A percentile compares a stretch with the other conserved stretches of the same genome.
Evolutionary conservation across 805 yeast species (phyloP).

Genomic region (Yarrowia yakushimensis): DNA sequence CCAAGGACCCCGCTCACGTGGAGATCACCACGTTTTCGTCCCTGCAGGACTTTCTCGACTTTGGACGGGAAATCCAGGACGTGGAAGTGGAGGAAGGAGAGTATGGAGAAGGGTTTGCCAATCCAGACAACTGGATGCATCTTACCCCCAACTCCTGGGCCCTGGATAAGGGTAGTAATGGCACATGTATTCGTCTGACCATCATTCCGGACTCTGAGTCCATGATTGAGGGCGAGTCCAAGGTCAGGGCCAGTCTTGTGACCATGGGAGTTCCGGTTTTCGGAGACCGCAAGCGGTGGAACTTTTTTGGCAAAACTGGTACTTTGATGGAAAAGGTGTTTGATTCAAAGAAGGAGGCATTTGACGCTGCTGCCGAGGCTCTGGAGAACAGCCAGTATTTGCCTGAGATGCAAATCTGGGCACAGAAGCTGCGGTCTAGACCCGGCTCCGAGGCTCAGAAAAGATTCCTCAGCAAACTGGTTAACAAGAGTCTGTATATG

Average conservation of each 20-base stretch:
- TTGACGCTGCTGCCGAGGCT: neutral
- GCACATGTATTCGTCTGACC: neutral
- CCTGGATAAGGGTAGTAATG: neutral
- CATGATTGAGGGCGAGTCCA: neutral
- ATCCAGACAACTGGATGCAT: slow-evolving; percentile 17
- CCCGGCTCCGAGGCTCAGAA: neutral
- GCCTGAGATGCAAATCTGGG: neutral
- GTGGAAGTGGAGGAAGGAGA: neutral
- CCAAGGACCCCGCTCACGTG: neutral
- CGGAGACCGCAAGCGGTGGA: neutral
- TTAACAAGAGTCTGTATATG: neutral
- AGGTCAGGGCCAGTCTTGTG: neutral
- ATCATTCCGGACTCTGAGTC: neutral
- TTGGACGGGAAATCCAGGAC: slow-evolving; percentile 10
- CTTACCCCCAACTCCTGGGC: slow-evolving; percentile 18
- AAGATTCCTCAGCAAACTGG: neutral
- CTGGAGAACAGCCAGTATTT: neutral
- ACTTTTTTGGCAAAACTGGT: neutral
- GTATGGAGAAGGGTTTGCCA: slow-evolving; percentile 14
- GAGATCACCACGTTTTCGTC: neutral
- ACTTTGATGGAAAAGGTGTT: neutral
- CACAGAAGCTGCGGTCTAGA: no score
- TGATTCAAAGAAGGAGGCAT: slow-evolving; percentile 2
- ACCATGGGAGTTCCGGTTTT: neutral
- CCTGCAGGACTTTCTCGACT: slow-evolving; percentile 11